Base-by-base conservation (phyloP, 73 alveolate species). In the Effrenium voratum region DNA sequence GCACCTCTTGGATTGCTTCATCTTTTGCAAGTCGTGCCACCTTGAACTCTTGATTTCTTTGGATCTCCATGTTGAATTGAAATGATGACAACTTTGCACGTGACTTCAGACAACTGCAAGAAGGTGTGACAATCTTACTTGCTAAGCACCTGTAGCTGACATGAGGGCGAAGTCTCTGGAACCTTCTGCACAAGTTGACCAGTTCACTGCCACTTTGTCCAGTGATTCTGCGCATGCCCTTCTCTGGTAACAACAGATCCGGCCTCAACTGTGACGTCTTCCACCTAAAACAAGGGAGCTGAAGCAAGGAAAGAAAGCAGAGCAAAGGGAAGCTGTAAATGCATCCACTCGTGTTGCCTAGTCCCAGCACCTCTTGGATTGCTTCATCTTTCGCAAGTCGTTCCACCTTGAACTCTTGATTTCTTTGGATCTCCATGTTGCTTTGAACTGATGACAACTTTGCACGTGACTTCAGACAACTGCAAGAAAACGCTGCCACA, bases 131-230 rank as follows among this genome's bases (percentile, higher is more conserved):
- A 57, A 57, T 57, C 72, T 57, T 57, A 57, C 72, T 57, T 57
- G 72, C 72, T 57, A 57, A 57, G 72, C 72, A 57, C 72, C 72
- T 30, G 72, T 57, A 57, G 72, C 72, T 57, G 72, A 57, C 72
- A 57, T 57, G 72, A 57, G 72, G 72, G 72, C 72, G 72, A 57
- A 57, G 72, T 57, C 72, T 57, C 72, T 57, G 72, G 72, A 57
- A 57, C 72, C 72, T 57, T 57, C 28, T 57, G 72, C 72, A 57
- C 72, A 57, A 57, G 72, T 57, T 57, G 72, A 57, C 72, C 72
- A 57, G 72, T 57, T 57, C 72, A 57, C 16, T 57, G 72, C 72
- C 72, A 57, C 72, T 57, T 57, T 57, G 72, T 57, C 72, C 72
- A 57, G 72, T 57, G 72, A 57, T 57, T 57, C 72, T 57, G 72